Conservation (phyloP, 768 basidiomycete genomes). For the Tricholoma hemisulphureum region DNA sequence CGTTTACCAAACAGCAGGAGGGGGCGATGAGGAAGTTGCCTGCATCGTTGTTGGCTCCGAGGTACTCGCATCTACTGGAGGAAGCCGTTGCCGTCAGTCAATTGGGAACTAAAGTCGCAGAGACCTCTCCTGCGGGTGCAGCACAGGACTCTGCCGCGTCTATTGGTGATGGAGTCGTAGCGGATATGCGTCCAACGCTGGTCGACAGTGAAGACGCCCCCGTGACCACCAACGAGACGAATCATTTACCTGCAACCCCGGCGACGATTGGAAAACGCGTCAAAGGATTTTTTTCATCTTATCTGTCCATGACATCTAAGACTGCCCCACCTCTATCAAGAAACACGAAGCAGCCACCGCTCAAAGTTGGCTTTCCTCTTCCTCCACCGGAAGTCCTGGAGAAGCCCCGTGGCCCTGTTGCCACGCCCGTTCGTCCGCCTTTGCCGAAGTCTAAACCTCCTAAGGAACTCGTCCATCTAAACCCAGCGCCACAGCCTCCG, state of each 20-base stretch:
- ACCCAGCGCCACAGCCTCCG: constrained; percentile 48
- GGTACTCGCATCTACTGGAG: constrained; percentile 58
- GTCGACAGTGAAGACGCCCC: constrained; percentile 1
- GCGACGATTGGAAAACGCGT: constrained; percentile 48
- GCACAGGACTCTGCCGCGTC: not conserved
- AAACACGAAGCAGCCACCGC: constrained; percentile 15
- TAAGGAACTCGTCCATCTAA: constrained; percentile 63
- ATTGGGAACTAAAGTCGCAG: constrained; percentile 8
- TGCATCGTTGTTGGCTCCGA: constrained; percentile 46
- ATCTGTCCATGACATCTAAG: constrained; percentile 52
- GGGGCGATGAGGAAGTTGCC: constrained; percentile 30
- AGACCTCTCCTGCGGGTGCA: not conserved
- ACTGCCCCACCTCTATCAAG: constrained; percentile 23
- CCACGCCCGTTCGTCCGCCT: constrained; percentile 56
- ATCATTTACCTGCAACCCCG: constrained; percentile 16
- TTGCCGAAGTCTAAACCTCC: constrained; percentile 47
- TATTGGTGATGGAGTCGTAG: not conserved
- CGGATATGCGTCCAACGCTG: not conserved
- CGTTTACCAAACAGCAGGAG: constrained; percentile 26
- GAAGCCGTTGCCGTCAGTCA: constrained; percentile 47
- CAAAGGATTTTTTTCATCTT: constrained; percentile 60
- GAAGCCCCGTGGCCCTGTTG: constrained; percentile 53
- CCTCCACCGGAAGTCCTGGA: constrained; percentile 54
- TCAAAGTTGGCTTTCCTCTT: constrained; percentile 46
- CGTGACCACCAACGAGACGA: not conserved